A percentile compares a stretch with the other conserved stretches of the same genome.
Conservation (phyloP, 2,329 filamentous ascomycete species). For the Fusarium oligoseptatum region DNA sequence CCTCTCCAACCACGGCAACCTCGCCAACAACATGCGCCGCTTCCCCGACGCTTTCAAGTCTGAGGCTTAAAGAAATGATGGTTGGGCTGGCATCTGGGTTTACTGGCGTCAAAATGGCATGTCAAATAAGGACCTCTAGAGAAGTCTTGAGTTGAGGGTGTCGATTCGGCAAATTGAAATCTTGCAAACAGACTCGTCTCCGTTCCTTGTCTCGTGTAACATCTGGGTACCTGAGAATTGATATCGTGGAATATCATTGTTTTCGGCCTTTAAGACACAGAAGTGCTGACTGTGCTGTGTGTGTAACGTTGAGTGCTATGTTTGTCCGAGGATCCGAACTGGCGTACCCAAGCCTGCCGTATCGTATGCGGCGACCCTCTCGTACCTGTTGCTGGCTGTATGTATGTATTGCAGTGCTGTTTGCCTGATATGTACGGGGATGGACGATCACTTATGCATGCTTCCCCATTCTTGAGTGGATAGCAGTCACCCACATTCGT, state of each 20-base stretch:
- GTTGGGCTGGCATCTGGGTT: slow-evolving; percentile 55
- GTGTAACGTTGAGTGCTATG: not conserved
- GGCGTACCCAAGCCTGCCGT: not conserved
- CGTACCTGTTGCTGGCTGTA: not conserved
- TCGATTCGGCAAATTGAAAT: slow-evolving; percentile 53
- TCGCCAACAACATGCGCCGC: slow-evolving; percentile 89
- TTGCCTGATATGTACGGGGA: not conserved
- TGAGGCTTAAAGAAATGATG: slow-evolving; percentile 65
- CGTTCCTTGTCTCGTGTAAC: slow-evolving; percentile 13
- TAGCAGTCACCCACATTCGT: slow-evolving; percentile 5
- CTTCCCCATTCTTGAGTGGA: not conserved
- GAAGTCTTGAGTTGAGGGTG: slow-evolving; percentile 50
- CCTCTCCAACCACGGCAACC: slow-evolving; percentile 90
- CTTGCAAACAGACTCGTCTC: slow-evolving; percentile 43
- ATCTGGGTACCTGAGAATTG: not conserved
- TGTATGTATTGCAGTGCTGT: not conserved
- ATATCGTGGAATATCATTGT: slow-evolving; percentile 12
- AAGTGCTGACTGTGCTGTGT: not conserved
- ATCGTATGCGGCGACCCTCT: not conserved
- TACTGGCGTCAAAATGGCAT: slow-evolving; percentile 62
- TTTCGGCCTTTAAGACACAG: not conserved
- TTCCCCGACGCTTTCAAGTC: slow-evolving; percentile 91
- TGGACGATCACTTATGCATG: not conserved
- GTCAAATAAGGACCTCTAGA: slow-evolving; percentile 55
- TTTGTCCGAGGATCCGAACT: not conserved